Evolutionary conservation across 129 eudicot species (phyloP).

Genomic region (Heracleum sosnowskyi): DNA sequence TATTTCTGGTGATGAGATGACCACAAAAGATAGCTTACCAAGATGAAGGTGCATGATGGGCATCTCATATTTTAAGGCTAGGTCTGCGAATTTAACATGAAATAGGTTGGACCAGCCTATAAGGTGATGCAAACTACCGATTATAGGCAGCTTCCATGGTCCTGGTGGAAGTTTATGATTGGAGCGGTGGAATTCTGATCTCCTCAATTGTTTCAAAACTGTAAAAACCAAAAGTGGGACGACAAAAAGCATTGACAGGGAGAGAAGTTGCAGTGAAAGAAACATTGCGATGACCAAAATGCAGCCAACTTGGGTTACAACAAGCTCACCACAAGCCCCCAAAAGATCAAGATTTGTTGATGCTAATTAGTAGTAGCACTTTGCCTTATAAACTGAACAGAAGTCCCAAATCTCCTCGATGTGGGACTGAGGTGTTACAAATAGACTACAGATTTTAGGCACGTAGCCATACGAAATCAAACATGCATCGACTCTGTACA

Average conservation of each 20-base stretch:
- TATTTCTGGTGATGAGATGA: slow-evolving; percentile 4
- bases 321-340: no score
- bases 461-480: no score
- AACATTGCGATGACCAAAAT: no score
- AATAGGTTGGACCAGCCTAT: not conserved
- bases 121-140: slow-evolving; percentile 1
- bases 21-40: not conserved
- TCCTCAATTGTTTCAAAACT: not conserved
- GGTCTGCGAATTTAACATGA: not conserved
- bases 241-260: not conserved
- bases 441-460: no score
- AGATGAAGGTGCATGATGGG: slow-evolving; percentile 11
- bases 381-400: no score
- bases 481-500: no score
- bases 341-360: no score
- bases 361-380: no score
- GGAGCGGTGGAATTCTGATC: not conserved
- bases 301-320: no score
- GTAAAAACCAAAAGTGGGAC: not conserved
- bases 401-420: no score
- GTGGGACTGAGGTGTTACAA: no score
- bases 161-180: slow-evolving; percentile 8
- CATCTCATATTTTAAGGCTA: slow-evolving; percentile 2
- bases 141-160: slow-evolving; percentile 7
- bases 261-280: not conserved